Evolutionary conservation across 2,329 filamentous ascomycete species (phyloP).

Genomic region (Paecilomyces formosus): DNA sequence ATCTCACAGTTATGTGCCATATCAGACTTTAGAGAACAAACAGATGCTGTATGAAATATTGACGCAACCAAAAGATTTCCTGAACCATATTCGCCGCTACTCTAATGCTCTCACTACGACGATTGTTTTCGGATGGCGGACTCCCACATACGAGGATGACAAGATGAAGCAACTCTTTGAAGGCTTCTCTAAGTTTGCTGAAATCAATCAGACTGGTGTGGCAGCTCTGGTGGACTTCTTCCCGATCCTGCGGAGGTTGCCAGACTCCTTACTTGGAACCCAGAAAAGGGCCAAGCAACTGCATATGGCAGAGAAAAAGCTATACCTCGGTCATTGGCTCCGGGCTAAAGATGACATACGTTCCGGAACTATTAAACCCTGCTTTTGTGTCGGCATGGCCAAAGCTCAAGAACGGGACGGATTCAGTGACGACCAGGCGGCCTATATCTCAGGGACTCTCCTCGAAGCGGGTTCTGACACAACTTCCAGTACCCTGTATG

Average conservation of each 20-base stretch:
- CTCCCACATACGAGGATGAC: constrained; percentile 32
- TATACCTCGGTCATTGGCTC: constrained; percentile 37
- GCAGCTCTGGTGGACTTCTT: constrained; percentile 42
- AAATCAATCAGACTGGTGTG: constrained; percentile 33
- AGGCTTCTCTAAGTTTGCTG: constrained; percentile 35
- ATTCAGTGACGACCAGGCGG: not conserved
- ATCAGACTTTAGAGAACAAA: constrained; percentile 50
- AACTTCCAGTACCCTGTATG: constrained; percentile 41
- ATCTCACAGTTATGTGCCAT: constrained; percentile 45
- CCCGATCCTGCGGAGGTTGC: constrained; percentile 39
- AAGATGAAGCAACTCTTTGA: constrained; percentile 38
- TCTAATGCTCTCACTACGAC: constrained; percentile 43
- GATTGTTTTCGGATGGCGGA: constrained; percentile 45
- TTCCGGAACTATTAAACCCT: constrained; percentile 20
- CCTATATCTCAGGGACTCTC: constrained; percentile 16
- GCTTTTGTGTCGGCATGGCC: constrained; percentile 18
- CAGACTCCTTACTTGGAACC: constrained; percentile 31
- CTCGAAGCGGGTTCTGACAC: constrained; percentile 45
- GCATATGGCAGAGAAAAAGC: constrained; percentile 36
- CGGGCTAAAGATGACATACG: constrained; percentile 29
- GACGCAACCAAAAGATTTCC: constrained; percentile 34
- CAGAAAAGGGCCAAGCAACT: constrained; percentile 34
- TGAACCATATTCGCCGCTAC: constrained; percentile 42
- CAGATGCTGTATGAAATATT: constrained; percentile 45
- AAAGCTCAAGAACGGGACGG: constrained; percentile 15